phyloP scores from a whole-genome alignment of 176 grass and related monocot species.

The Tuctoria greenei region DNA sequence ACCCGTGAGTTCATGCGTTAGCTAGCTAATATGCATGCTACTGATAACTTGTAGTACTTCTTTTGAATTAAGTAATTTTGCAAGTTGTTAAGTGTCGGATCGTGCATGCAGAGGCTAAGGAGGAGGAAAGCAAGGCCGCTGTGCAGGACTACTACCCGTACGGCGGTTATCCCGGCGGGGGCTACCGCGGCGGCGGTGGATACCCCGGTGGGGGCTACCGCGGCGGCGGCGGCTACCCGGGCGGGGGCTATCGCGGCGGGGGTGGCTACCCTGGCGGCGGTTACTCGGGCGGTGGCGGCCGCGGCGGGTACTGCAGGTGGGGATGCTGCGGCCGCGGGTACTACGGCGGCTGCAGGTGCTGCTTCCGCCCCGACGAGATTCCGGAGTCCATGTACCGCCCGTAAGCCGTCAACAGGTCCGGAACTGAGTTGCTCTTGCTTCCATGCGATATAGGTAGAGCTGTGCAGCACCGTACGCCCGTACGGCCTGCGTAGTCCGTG shows the following conservation, averaged over 20 bases:
- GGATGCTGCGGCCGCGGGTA: conserved; percentile 49
- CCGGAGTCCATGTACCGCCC: conserved; percentile 65
- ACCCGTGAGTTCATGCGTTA: conserved; percentile 25
- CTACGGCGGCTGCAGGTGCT: conserved; percentile 55
- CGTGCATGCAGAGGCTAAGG: conserved; percentile 14
- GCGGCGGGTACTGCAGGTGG: conserved; percentile 24
- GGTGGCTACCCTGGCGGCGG: neutral
- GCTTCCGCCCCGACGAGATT: conserved; percentile 47
- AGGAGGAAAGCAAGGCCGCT: conserved; percentile 8
- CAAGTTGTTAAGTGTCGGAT: neutral
- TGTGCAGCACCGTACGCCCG: no score
- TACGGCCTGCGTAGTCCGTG: no score
- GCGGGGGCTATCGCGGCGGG: neutral
- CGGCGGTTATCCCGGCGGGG: neutral
- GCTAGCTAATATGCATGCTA: neutral
- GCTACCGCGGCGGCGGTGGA: neutral
- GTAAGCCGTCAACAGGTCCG: conserved; percentile 23
- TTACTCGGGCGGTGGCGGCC: neutral
- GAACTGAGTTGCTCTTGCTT: conserved; percentile 32
- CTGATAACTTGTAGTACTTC: no score
- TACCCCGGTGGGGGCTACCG: neutral
- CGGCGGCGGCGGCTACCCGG: neutral
- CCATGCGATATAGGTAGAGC: no score
- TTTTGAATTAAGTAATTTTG: neutral
- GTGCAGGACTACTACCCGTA: conserved; percentile 22